Percentiles rank a stretch among this genome's conserved stretches.
Conservation (phyloP, 768 basidiomycete species). For the Mycena indigotica region DNA sequence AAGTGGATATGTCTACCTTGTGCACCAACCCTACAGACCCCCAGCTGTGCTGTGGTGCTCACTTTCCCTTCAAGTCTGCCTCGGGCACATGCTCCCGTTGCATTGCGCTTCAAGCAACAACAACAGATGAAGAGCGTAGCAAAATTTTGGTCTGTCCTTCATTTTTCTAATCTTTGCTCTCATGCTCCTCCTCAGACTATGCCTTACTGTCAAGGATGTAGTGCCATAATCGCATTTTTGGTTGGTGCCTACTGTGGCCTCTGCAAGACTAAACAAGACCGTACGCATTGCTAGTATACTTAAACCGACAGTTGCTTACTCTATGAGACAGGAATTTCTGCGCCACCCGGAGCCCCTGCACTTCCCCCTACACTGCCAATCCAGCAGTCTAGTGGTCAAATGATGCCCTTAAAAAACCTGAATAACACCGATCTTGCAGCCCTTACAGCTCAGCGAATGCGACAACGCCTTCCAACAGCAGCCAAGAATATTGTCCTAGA, state of each 20-base stretch:
- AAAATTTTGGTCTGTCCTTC: background rate
- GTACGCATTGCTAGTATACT: background rate
- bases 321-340: no score
- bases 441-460: background rate
- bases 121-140: background rate
- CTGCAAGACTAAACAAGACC: background rate
- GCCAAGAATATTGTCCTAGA: background rate
- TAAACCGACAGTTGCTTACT: no score
- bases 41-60: background rate
- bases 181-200: background rate
- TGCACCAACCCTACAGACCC: background rate
- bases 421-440: background rate
- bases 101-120: background rate
- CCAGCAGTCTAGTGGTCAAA: background rate
- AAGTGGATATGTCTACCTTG: background rate
- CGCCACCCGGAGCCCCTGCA: no score
- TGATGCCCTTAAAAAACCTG: background rate
- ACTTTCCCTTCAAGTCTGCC: background rate
- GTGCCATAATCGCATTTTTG: background rate
- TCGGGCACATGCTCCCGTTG: background rate
- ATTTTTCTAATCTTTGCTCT: background rate
- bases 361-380: no score
- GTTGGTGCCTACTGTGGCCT: slow-evolving; percentile 1
- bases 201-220: background rate
- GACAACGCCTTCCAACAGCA: background rate